phyloP scores from a whole-genome alignment of 768 basidiomycete genomes.

The Kwoniella heveanensis region DNA sequence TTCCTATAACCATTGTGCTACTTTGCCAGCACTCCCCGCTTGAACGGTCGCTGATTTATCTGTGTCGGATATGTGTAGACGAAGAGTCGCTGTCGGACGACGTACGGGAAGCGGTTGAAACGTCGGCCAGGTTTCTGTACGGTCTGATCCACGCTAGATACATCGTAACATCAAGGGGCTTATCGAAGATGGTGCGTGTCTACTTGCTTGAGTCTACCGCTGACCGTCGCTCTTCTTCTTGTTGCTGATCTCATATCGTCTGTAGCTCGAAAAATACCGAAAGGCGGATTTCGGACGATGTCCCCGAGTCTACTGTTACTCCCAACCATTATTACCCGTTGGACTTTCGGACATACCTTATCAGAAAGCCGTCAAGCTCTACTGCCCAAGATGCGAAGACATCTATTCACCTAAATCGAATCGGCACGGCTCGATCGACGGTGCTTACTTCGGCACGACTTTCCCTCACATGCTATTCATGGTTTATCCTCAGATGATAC shows the following conservation, averaged over 20 bases:
- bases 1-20: too few species aligned
- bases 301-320: slow-evolving; percentile 92
- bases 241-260: too few species aligned
- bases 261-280: slow-evolving; percentile 87
- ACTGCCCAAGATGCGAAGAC: slow-evolving; percentile 97
- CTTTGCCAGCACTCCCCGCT: too few species aligned
- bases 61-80: slow-evolving; percentile 65
- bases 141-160: slow-evolving; percentile 95
- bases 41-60: too few species aligned
- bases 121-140: slow-evolving; percentile 88
- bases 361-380: slow-evolving; percentile 97
- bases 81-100: slow-evolving; percentile 91
- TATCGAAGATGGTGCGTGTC: slow-evolving; percentile 83
- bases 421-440: slow-evolving; percentile 94
- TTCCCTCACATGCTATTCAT: slow-evolving; percentile 97
- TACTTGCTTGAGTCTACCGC: too few species aligned
- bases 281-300: slow-evolving; percentile 97
- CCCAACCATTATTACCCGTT: slow-evolving; percentile 92
- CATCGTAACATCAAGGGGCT: slow-evolving; percentile 90
- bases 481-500: slow-evolving; percentile 91
- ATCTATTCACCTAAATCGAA: slow-evolving; percentile 97
- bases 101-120: slow-evolving; percentile 83
- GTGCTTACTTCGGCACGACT: slow-evolving; percentile 97
- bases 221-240: too few species aligned
- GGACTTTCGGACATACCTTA: slow-evolving; percentile 97